These are phyloP conservation scores for Pezizomycotina sp. DNA, from an alignment of 2,329 filamentous ascomycete genomes.

Conservation along the genomic window DNA sequence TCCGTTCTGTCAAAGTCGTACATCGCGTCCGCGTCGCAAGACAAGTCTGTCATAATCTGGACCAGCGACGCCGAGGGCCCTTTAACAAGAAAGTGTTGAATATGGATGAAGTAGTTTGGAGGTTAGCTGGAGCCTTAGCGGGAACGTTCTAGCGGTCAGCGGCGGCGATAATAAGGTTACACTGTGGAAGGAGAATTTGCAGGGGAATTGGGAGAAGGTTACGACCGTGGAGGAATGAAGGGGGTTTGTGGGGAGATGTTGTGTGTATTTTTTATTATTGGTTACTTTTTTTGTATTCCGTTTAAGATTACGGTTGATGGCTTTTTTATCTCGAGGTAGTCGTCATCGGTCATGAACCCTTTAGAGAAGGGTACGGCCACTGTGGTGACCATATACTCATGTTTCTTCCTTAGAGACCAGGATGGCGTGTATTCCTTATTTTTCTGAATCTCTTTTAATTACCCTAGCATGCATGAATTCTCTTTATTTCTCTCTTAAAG, in stretches of 20 bases:
- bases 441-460: too few species aligned
- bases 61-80: conserved; percentile 53
- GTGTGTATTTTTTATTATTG: neutral
- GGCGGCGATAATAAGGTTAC: conserved; percentile 93
- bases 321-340: too few species aligned
- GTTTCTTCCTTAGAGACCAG: too few species aligned
- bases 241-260: neutral
- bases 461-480: too few species aligned
- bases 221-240: conserved; percentile 81
- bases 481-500: too few species aligned
- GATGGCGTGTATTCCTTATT: too few species aligned
- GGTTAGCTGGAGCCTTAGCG: conserved; percentile 97
- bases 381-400: too few species aligned
- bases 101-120: conserved; percentile 83
- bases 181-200: conserved; percentile 95
- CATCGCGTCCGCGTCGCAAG: conserved; percentile 87
- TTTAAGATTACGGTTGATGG: too few species aligned
- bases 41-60: conserved; percentile 97
- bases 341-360: too few species aligned
- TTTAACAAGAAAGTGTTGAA: conserved; percentile 76
- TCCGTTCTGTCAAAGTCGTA: conserved; percentile 91
- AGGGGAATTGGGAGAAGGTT: conserved; percentile 91
- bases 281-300: neutral
- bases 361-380: too few species aligned
- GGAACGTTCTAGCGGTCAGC: conserved; percentile 86